phyloP scores from a whole-genome alignment of 2,329 filamentous ascomycete genomes.

The Ceratocystis cubensis region DNA sequence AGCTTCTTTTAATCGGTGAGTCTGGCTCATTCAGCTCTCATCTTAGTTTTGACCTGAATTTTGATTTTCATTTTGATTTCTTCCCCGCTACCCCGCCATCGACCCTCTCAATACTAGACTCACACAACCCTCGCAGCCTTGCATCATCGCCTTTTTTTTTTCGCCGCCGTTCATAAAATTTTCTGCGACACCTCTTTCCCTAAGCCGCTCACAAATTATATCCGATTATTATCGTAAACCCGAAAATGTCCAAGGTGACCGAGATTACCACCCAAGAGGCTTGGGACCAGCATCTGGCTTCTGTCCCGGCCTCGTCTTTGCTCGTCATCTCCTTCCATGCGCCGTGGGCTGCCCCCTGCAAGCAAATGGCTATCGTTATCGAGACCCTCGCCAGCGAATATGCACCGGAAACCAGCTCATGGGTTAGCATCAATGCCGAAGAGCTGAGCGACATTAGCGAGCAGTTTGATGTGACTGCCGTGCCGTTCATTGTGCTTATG shows the following conservation, averaged over 20 bases:
- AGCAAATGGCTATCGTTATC: constrained; percentile 83
- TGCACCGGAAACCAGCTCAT: constrained; percentile 58
- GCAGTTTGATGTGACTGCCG: constrained; percentile 83
- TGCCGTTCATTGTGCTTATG: constrained; percentile 80
- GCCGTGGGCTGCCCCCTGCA: constrained; percentile 90
- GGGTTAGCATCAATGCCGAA: constrained; percentile 88
- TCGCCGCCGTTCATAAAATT: not conserved
- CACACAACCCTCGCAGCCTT: not conserved
- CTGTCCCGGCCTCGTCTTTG: constrained; percentile 56
- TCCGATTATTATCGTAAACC: too few species aligned
- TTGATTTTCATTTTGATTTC: not conserved
- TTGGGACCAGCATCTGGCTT: constrained; percentile 57
- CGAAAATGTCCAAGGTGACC: constrained; percentile 58
- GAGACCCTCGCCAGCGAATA: constrained; percentile 78
- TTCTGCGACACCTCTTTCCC: not conserved
- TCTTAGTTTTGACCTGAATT: not conserved
- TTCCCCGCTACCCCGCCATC: constrained; percentile 17
- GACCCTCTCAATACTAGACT: not conserved
- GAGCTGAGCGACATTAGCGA: constrained; percentile 87
- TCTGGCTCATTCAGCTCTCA: not conserved
- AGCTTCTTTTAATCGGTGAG: not conserved
- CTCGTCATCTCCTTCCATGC: constrained; percentile 90
- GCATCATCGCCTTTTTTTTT: not conserved
- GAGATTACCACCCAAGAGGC: constrained; percentile 63
- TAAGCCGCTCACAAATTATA: not conserved